Evolutionary conservation across 352 stramenopile genomes (phyloP).

Genomic region (Phytopythium litorale): DNA sequence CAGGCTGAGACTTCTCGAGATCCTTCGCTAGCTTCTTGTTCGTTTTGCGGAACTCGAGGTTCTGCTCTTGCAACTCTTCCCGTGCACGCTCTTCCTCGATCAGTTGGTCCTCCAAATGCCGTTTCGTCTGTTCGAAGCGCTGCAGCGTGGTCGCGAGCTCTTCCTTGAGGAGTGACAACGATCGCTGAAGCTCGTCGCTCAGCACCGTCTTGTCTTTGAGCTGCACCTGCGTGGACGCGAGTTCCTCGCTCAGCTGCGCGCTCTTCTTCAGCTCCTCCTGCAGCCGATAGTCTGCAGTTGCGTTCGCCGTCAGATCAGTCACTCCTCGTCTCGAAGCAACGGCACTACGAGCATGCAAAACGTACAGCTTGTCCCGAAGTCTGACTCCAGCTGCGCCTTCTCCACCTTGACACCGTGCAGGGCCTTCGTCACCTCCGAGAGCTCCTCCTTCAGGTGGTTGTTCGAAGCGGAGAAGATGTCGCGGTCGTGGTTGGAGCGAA

Average conservation of each 20-base stretch:
- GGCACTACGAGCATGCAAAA: neutral
- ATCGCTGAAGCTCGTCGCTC: slow-evolving; percentile 53
- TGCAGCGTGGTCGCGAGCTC: slow-evolving; percentile 51
- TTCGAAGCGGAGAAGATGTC: slow-evolving; percentile 76
- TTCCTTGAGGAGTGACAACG: slow-evolving; percentile 55
- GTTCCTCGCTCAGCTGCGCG: slow-evolving; percentile 38
- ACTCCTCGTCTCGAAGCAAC: neutral
- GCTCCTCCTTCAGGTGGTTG: slow-evolving; percentile 72
- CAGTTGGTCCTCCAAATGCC: slow-evolving; percentile 74
- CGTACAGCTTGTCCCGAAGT: slow-evolving; percentile 64
- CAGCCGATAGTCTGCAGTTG: slow-evolving; percentile 35
- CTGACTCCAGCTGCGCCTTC: slow-evolving; percentile 67
- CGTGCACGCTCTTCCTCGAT: slow-evolving; percentile 63
- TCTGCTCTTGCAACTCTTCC: slow-evolving; percentile 75
- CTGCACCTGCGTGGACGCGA: slow-evolving; percentile 28
- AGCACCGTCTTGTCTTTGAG: slow-evolving; percentile 46
- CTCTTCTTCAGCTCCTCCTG: slow-evolving; percentile 70
- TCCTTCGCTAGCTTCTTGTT: slow-evolving; percentile 71
- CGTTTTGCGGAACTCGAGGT: slow-evolving; percentile 62
- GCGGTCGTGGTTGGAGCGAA: slow-evolving; percentile 65
- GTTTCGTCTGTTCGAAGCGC: slow-evolving; percentile 67
- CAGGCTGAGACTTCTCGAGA: slow-evolving; percentile 39
- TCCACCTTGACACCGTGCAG: slow-evolving; percentile 64
- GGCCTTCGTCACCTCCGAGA: slow-evolving; percentile 58
- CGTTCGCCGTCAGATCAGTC: neutral